Evolutionary conservation across 148 eudicot genomes (phyloP).

Genomic region (Rhododendron mucronatum): DNA sequence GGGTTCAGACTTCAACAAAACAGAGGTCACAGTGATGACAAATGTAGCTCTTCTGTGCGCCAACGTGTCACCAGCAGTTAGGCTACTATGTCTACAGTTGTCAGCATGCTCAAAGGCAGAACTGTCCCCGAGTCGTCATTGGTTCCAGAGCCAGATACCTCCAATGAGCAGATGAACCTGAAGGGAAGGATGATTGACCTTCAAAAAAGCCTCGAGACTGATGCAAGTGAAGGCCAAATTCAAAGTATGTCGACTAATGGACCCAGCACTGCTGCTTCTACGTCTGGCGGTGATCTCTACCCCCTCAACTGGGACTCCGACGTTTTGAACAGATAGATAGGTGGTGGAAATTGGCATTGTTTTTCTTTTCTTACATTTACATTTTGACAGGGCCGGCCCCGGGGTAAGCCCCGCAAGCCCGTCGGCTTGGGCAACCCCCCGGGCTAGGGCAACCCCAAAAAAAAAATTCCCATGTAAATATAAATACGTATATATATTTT

Average conservation of each 20-base stretch:
- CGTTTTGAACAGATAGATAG: neutral
- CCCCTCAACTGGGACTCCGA: constrained; percentile 9
- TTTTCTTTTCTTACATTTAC: no score
- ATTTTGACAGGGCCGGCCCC: no score
- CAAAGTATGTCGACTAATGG: neutral
- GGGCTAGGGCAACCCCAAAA: no score
- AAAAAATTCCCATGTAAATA: no score
- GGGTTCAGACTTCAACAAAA: constrained; percentile 17
- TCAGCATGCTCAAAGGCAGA: constrained; percentile 21
- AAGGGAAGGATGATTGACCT: neutral
- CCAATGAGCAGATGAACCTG: neutral
- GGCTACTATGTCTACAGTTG: constrained; percentile 28
- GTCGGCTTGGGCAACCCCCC: no score
- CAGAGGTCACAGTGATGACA: constrained; percentile 13
- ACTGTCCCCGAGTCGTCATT: neutral
- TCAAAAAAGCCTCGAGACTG: neutral
- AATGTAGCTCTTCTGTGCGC: constrained; percentile 22
- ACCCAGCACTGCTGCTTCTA: constrained; percentile 9
- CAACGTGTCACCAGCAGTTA: constrained; percentile 9
- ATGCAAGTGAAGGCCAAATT: neutral
- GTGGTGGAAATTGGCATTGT: no score
- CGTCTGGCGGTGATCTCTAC: constrained; percentile 7
- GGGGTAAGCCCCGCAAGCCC: no score
- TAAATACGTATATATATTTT: no score
- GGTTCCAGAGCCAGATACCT: neutral